A percentile compares a stretch with the other conserved stretches of the same genome.
Evolutionary conservation across 2,329 filamentous ascomycete species (phyloP).

Genomic region (Penicillium sp.): DNA sequence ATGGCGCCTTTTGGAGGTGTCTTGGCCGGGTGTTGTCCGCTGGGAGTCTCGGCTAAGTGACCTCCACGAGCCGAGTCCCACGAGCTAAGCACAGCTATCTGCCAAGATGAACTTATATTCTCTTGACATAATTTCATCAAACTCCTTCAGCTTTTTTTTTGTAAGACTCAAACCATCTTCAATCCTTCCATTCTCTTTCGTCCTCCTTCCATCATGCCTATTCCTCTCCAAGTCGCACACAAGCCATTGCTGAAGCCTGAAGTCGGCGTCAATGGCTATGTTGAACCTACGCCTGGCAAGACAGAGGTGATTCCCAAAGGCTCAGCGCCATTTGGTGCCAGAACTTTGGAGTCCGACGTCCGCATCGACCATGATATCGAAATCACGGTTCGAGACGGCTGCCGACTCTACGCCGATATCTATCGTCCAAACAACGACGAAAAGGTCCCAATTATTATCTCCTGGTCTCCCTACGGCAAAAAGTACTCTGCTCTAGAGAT

Average conservation of each 20-base stretch:
- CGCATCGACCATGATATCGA: slow-evolving; percentile 51
- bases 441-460: slow-evolving; percentile 50
- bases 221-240: slow-evolving; percentile 9
- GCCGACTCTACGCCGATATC: slow-evolving; percentile 49
- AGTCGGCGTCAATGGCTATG: slow-evolving; percentile 13
- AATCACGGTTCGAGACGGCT: slow-evolving; percentile 49
- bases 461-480: slow-evolving; percentile 53
- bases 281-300: slow-evolving; percentile 30
- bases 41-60: neutral
- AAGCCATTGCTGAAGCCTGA: slow-evolving; percentile 7
- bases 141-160: neutral
- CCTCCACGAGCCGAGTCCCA: neutral
- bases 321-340: slow-evolving; percentile 44
- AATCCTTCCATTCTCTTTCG: neutral
- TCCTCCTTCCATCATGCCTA: slow-evolving; percentile 2
- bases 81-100: neutral
- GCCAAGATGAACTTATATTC: neutral
- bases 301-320: slow-evolving; percentile 45
- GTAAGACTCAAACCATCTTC: neutral
- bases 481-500: slow-evolving; percentile 46
- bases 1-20: neutral
- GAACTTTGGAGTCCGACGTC: slow-evolving; percentile 44
- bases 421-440: slow-evolving; percentile 47
- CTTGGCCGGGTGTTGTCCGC: neutral
- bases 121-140: neutral